These are phyloP conservation scores for Stereocaulon alpinum DNA, from an alignment of 495 filamentous ascomycete genomes.

Conservation along the genomic window DNA sequence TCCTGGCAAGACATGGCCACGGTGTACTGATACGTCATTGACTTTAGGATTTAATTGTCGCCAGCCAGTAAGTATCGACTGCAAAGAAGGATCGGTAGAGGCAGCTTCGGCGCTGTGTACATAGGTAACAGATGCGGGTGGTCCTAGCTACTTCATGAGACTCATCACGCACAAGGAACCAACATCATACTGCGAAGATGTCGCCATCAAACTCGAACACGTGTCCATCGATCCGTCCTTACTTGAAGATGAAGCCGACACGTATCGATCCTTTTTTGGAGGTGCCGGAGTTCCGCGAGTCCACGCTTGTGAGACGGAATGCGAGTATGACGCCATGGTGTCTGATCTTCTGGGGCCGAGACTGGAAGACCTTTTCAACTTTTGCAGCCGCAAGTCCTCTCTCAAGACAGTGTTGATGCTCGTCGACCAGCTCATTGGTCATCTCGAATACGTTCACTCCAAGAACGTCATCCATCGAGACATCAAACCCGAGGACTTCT, in stretches of 20 bases:
- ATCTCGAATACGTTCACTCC: slow-evolving; percentile 4
- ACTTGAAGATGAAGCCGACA: slow-evolving; percentile 93
- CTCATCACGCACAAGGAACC: slow-evolving; percentile 16
- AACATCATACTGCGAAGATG: slow-evolving; percentile 46
- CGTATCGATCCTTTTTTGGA: slow-evolving; percentile 95
- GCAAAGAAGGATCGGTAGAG: slow-evolving; percentile 18
- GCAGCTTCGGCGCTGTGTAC: slow-evolving; percentile 19
- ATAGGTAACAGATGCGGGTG: slow-evolving; percentile 1
- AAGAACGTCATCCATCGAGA: not conserved
- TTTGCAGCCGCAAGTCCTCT: not conserved
- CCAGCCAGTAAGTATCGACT: slow-evolving; percentile 17
- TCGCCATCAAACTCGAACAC: slow-evolving; percentile 96
- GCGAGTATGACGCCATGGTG: slow-evolving; percentile 5
- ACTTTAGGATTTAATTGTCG: slow-evolving; percentile 19
- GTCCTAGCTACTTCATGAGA: slow-evolving; percentile 1
- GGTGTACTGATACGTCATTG: slow-evolving; percentile 10
- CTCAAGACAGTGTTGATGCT: not conserved
- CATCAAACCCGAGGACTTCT: slow-evolving; percentile 19
- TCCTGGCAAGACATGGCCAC: not conserved
- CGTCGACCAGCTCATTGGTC: not conserved
- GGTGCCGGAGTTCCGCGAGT: slow-evolving; percentile 76
- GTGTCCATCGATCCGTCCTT: slow-evolving; percentile 98
- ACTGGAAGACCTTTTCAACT: slow-evolving; percentile 10
- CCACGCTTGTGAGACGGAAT: not conserved
- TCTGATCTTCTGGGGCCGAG: slow-evolving; percentile 7